Evolutionary conservation across 257 asterid genomes (phyloP), one percentile per base, ranked within the genome.

Genomic region (Solanum neorickii): DNA sequence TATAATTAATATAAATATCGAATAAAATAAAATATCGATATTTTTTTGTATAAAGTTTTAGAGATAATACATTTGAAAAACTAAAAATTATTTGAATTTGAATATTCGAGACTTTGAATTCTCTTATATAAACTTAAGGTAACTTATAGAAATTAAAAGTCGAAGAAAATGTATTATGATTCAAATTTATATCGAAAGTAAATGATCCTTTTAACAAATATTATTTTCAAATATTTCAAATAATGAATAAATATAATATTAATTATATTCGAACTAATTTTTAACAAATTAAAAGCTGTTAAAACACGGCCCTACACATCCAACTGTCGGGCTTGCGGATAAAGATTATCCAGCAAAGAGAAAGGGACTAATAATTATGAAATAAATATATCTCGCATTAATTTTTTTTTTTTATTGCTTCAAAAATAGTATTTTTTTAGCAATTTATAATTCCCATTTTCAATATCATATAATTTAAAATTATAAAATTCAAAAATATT

Each of bases 401-500:
- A 62, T 62, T 62, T 23, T 11, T 62, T 6, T 62, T 62, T 23
- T 62, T 11, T 62, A 11, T 11, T 12, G 0, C 12, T 62, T 62
- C 16, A 62, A n/a, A 62, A 62, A 12, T 10, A 62, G n/a, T 62
- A 5, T 3, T 23, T 52, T 6, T 52, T 52, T 7, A 52, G 3
- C 11, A 18, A 52, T 52, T 52, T 52, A 52, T 6, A 52, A 18
- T 52, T 52, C 7, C 5, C 3, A 18, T 52, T 52, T 52, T 2
- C 5, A n/a, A 52, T 1, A 0, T 52, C 3, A 52, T 4, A 52
- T 52, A 18, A 52, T 18, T 16, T 52, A 52, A 52, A 9, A 52
- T 0, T 52, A 52, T 0, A 18, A 18, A 0, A 18, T 52, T 52
- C 18, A 52, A 52, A 0, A 52, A 52, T 52, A 52, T 52, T 52